Base-by-base conservation (phyloP, 352 stramenopile species). In the Phytophthora megakarya region DNA sequence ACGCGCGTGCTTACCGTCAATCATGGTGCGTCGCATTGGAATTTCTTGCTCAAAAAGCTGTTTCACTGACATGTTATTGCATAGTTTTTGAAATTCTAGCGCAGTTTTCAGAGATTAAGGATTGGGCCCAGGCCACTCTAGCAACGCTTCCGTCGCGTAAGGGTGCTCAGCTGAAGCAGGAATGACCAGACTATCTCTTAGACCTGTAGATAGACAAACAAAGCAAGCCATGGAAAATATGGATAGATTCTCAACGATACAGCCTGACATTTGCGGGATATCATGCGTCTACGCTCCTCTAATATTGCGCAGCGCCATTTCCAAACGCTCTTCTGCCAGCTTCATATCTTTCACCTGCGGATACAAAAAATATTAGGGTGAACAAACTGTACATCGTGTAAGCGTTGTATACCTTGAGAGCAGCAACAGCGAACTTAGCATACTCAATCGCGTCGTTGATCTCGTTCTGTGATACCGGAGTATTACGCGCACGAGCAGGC, bases 1-100 rank as follows among this genome's bases (percentile, higher is more conserved):
- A 95, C 88, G 10, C 84, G 88, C 26, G 88, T 96, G 25, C 49
- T 96, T 47, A 96, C 88, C n/a, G 88, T 96, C 30, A 96, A 96
- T 58, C 87, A 96, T 69, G 88, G 88, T 96, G 40, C 35, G 70
- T 69, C n/a, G 25, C 25, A 16, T 40, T 46, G 30, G 1, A 7
- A 35, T 35, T 7, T 15, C 30, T 35, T 35, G 13, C 8, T 32
- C 22, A 48, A 10, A 16, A 22, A 19, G 13, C 33, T 35, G n/a
- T 56, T 30, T 28, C 23, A 26, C 28, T 51, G 21, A 58, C 10
- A 51, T 5, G 30, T 13, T 35, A 13, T 48, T 26, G 21, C 63
- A 23, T 49, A 94, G 86, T 94, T 57, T 92, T 92, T 62, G 81
- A 92, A 35, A 93, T 93, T 62, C 61, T 95, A 42, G 79, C 88